These are phyloP conservation scores for Saccharomyces pastorianus DNA, from an alignment of 1,139 yeast genomes.

Conservation along the genomic window DNA sequence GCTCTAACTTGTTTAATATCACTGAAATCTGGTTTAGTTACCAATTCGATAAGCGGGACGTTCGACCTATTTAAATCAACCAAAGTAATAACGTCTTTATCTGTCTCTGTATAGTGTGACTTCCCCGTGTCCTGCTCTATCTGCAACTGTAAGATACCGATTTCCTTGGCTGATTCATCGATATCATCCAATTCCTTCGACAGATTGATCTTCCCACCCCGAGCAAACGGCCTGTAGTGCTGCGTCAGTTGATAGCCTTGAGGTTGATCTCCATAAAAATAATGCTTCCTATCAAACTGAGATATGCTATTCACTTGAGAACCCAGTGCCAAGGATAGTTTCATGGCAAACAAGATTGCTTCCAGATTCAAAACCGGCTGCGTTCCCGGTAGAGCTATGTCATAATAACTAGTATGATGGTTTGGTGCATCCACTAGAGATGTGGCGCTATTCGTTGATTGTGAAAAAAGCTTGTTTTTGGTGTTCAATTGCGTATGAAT, in stretches of 20 bases:
- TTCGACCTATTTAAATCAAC: slow-evolving; percentile 81
- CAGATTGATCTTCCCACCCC: slow-evolving; percentile 50
- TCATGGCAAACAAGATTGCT: slow-evolving; percentile 62
- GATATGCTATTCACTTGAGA: slow-evolving; percentile 51
- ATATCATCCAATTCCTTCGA: slow-evolving; percentile 48
- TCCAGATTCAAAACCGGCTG: slow-evolving; percentile 78
- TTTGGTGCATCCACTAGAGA: slow-evolving; percentile 50
- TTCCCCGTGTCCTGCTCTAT: slow-evolving; percentile 94
- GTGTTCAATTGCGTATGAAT: slow-evolving; percentile 87
- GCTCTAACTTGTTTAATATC: slow-evolving; percentile 61
- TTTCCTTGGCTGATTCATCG: slow-evolving; percentile 34
- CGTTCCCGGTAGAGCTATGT: slow-evolving; percentile 86
- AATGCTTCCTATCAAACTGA: slow-evolving; percentile 86
- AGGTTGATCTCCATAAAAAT: slow-evolving; percentile 95
- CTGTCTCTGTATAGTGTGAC: slow-evolving; percentile 46
- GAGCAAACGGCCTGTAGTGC: slow-evolving; percentile 72
- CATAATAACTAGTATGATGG: slow-evolving; percentile 66
- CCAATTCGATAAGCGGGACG: slow-evolving; percentile 81
- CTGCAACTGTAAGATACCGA: slow-evolving; percentile 66
- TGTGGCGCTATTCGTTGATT: slow-evolving; percentile 39
- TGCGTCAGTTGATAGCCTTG: slow-evolving; percentile 94
- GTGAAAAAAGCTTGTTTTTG: slow-evolving; percentile 63
- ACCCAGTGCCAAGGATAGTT: slow-evolving; percentile 64
- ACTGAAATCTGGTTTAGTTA: slow-evolving; percentile 81
- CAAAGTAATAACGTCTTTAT: slow-evolving; percentile 32